Base-by-base conservation (phyloP, 2,329 filamentous ascomycete species). In the Claviceps quebecensis region DNA sequence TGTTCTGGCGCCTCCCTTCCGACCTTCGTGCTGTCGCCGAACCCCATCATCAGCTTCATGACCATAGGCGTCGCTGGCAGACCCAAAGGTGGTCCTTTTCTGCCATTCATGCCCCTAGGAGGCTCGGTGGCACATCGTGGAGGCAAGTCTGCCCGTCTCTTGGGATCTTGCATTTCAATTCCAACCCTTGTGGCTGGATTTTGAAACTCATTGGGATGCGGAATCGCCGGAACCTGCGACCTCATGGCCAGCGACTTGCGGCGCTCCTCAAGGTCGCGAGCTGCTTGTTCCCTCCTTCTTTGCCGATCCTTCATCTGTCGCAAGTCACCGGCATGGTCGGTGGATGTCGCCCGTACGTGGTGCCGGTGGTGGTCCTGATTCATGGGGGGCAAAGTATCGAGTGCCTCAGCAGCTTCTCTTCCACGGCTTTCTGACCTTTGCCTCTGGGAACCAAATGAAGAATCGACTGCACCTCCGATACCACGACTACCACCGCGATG, bases 1-100 rank as follows among this genome's bases (percentile, higher is more conserved):
- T 80, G 69, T n/a, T 76, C 73, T 0, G 82, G 80, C 34, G 80
- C 72, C 1, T 60, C 60, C 1, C 53, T 63, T 52, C 56, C 64
- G 29, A 52, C 55, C 44, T 52, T 74, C 69, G 52, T 59, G 69
- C 70, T 43, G 45, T 74, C 70, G 53, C 82, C 76, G 2, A 73
- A 67, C 57, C 80, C 77, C 58, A 91, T 81, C 44, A 87, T 81
- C 1, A 94, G 81, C 19, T 86, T 80, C 89, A 96, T 95, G 1
- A 89, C 89, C 69, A 87, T 83, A 34, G 91, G 90, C 1, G 90
- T 96, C 2, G 89, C 87, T 14, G 91, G 89, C n/a, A 95, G 76
- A 0, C 89, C 90, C 49, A 91, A 76, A 5, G 78, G 75, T 1
- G 76, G 72, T 1, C 74, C 74, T 2, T 61, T 68, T 16, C 63